Evolutionary conservation across 1,284 basidiomycete genomes (phyloP), one percentile per base, ranked within the genome.

Genomic region (Ustilago lituana): DNA sequence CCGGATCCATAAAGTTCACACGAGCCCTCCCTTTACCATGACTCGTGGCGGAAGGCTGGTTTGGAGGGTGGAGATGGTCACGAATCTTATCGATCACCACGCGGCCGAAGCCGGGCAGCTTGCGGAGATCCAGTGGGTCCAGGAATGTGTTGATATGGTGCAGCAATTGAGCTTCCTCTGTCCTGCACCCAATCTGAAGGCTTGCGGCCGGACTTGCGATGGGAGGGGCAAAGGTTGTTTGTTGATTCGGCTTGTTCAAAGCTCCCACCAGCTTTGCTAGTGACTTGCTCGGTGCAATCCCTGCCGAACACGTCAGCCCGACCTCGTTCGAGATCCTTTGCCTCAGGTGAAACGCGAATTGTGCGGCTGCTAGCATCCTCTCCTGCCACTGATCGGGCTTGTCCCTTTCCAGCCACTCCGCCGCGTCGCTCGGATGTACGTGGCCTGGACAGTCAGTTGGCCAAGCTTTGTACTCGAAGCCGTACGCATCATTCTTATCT

Each of bases 191-290:
- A 4, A 11, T 27, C 22, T 22, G 15, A 4, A 15, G 17, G n/a
- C 36, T 29, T 1, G 33, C 2, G 14, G 10, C 5, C 15, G 38
- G 29, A 7, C 33, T 33, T 1, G 36, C 52, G 7, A 59, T n/a
- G n/a, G 55, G 52, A 6, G 62, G 73, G 2, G 44, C 59, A 23
- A 74, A 68, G 17, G 51, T 14, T 3, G 72, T 83, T 65, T 84
- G 83, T 20, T 81, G 75, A 32, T 78, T 76, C 1, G 83, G 83
- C 65, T 84, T 84, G 55, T 83, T 62, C 5, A 74, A 46, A 10
- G 68, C 62, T 4, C 76, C 79, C 9, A 81, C 73, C 11, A 83
- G 67, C 72, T 84, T 84, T 11, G 82, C 74, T 7, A 83, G 49
- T 15, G 76, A 65, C 57, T 83, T 84, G 62, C 62, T 66, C 8